These are phyloP conservation scores for Cucurbita moschata DNA, from an alignment of 306 rosid genomes.

Conservation along the genomic window DNA sequence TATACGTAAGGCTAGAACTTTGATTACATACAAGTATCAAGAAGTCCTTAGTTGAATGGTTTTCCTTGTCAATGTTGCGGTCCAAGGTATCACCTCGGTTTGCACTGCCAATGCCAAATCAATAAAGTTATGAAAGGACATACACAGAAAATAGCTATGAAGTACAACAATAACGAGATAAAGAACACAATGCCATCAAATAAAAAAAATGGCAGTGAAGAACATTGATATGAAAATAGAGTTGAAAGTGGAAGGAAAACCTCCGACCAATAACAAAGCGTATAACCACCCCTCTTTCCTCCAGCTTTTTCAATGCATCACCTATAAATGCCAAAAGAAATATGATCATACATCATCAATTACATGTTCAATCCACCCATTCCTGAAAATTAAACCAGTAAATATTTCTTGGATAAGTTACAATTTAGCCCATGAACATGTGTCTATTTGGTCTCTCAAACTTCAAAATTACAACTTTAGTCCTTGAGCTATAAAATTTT, in stretches of 20 bases:
- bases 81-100: slow-evolving; percentile 96
- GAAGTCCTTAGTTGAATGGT: slow-evolving; percentile 64
- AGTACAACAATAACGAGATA: slow-evolving; percentile 1
- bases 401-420: neutral
- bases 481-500: no score
- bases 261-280: slow-evolving; percentile 97
- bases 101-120: slow-evolving; percentile 43
- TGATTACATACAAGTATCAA: slow-evolving; percentile 67
- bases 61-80: slow-evolving; percentile 76
- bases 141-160: neutral
- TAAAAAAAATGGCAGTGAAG: slow-evolving; percentile 10
- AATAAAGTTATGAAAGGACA: neutral
- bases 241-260: slow-evolving; percentile 38
- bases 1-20: slow-evolving; percentile 9
- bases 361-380: neutral
- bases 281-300: slow-evolving; percentile 84
- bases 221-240: neutral
- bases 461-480: no score
- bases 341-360: neutral
- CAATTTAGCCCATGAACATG: no score
- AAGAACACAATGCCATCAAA: slow-evolving; percentile 1
- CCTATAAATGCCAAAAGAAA: slow-evolving; percentile 34
- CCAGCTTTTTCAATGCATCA: slow-evolving; percentile 80
- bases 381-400: neutral
- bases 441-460: no score